Base-by-base conservation (phyloP, 1,284 basidiomycete species). In the Microbotryum intermedium region DNA sequence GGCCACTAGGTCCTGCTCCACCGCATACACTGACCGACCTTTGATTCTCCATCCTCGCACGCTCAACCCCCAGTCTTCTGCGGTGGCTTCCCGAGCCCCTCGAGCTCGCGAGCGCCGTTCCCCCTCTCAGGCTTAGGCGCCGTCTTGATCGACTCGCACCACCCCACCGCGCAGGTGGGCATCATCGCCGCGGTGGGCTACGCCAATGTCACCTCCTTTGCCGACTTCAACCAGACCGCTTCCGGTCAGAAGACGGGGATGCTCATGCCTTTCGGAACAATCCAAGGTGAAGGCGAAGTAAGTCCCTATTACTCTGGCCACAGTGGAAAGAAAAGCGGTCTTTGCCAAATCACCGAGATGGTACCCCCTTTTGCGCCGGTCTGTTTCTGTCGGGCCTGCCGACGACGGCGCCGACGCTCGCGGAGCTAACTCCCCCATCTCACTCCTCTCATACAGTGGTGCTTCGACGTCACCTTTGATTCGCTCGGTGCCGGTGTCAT, bases 111-210 rank as follows among this genome's bases (percentile, higher is more conserved):
- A 34, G 81, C 82, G 23, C 72, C 75, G 6, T 88, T 86, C 76
- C 85, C 87, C 6, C 75, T 88, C 30, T 77, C 70, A 28, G 77
- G 77, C 34, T 81, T 81, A 16, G 79, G 81, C 3, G 67, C 74
- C 66, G 77, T 84, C 69, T 76, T 76, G 6, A 70, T 86, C 64
- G 80, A 79, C 70, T 81, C 80, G n/a, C 81, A 83, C 68, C 84
- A 86, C 69, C 74, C 79, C 0, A 64, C 70, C 10, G 84, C 83
- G 11, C 58, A 69, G 81, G 84, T 82, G 50, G 81, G 78, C 23
- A 77, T 83, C 34, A 65, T 81, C 16, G 68, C 88, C 55, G 82
- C 86, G 1, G 82, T 82, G 29, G 74, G n/a, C 16, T 23, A 74
- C 34, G 16, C 74, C 9, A 76, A 85, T 71, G 83, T 86, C 9